Percentiles rank a stretch among this genome's conserved stretches.
Evolutionary conservation across 352 stramenopile species (phyloP).

Genomic region (Sclerospora graminicola): DNA sequence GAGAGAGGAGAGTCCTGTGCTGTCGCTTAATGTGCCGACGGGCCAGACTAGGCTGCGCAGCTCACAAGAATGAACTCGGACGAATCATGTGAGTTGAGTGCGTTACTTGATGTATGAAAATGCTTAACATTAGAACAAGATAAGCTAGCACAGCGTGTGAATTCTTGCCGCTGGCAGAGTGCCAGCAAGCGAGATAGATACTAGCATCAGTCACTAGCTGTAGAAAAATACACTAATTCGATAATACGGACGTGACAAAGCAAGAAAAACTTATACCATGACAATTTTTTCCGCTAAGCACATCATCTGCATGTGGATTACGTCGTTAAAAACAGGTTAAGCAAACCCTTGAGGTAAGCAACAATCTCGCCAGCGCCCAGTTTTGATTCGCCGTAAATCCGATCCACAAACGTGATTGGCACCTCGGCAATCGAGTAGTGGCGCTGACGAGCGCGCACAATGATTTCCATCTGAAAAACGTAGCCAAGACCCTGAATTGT

Average conservation of each 20-base stretch:
- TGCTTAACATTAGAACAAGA: slow-evolving; percentile 4
- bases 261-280: not conserved
- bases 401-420: slow-evolving; percentile 97
- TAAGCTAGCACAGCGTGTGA: too few relatives aligned
- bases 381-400: slow-evolving; percentile 98
- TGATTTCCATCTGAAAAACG: slow-evolving; percentile 99
- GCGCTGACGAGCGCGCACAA: slow-evolving; percentile 89
- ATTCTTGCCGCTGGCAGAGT: slow-evolving; percentile 1
- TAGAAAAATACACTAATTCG: not conserved
- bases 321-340: slow-evolving; percentile 94
- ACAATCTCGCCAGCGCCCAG: slow-evolving; percentile 96
- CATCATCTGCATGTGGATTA: slow-evolving; percentile 21
- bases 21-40: slow-evolving; percentile 9
- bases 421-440: slow-evolving; percentile 92
- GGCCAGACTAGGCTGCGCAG: slow-evolving; percentile 13
- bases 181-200: slow-evolving; percentile 5
- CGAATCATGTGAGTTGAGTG: slow-evolving; percentile 11
- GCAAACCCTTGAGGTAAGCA: slow-evolving; percentile 92
- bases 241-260: not conserved
- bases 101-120: slow-evolving; percentile 16
- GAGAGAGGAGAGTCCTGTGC: slow-evolving; percentile 12
- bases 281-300: slow-evolving; percentile 1
- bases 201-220: slow-evolving; percentile 4
- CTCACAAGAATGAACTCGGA: slow-evolving; percentile 5
- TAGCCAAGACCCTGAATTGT: slow-evolving; percentile 88